Evolutionary conservation across 495 filamentous ascomycete genomes (phyloP).

Genomic region (Peziza echinospora): DNA sequence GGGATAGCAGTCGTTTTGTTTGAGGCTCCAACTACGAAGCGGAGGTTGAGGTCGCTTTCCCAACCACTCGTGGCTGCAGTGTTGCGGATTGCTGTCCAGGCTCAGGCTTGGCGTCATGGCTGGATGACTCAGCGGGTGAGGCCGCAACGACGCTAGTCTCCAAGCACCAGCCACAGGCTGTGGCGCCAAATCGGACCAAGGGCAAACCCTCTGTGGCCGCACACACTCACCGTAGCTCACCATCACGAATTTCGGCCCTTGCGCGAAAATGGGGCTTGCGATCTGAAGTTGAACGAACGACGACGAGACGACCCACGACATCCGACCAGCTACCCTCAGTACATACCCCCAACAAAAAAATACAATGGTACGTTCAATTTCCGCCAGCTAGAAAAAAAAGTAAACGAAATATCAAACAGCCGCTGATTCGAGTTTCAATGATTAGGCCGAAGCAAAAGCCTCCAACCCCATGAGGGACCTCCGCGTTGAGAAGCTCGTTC

Average conservation of each 20-base stretch:
- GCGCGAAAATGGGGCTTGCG: neutral
- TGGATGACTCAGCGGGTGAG: too few species aligned
- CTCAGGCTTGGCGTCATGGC: neutral
- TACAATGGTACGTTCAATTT: neutral
- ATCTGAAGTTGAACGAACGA: constrained; percentile 2
- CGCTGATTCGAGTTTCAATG: constrained; percentile 8
- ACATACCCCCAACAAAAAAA: neutral
- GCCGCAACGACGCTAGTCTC: too few species aligned
- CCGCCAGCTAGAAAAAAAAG: neutral
- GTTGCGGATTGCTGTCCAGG: neutral
- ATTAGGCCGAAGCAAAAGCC: constrained; percentile 51
- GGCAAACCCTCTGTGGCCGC: neutral
- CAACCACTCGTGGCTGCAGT: too few species aligned
- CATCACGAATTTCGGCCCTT: too few species aligned
- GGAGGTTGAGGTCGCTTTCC: neutral
- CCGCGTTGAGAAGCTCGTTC: constrained; percentile 98
- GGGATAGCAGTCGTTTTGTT: too few species aligned
- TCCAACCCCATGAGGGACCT: constrained; percentile 98
- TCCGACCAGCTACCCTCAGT: neutral
- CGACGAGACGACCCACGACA: constrained; percentile 10
- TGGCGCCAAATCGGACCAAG: too few species aligned
- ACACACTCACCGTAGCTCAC: neutral
- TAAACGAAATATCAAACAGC: neutral
- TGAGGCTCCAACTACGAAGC: neutral
- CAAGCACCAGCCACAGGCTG: too few species aligned